Conservation (phyloP, 2,329 filamentous ascomycete species). For the Ustulina deusta region DNA sequence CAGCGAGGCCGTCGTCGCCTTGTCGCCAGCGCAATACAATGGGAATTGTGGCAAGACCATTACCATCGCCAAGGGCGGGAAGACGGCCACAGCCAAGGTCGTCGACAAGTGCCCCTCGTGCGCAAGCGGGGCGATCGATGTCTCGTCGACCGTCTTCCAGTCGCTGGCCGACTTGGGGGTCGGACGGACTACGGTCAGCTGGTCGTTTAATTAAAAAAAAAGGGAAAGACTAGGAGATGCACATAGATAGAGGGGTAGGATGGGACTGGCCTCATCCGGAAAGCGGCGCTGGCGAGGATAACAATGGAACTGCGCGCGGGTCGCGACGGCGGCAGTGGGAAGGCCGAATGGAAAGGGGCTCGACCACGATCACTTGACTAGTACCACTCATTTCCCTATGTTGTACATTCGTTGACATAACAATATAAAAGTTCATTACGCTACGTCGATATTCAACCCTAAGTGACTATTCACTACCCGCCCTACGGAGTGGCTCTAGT, state of each 20-base stretch:
- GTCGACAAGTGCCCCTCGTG: conserved; percentile 51
- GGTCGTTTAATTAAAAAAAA: conserved; percentile 38
- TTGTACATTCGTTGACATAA: too few relatives aligned
- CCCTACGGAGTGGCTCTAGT: too few relatives aligned
- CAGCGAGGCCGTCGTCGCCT: conserved; percentile 45
- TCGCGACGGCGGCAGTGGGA: too few relatives aligned
- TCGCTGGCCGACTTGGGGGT: conserved; percentile 41
- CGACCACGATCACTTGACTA: too few relatives aligned
- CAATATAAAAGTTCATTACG: too few relatives aligned
- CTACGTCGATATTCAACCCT: too few relatives aligned
- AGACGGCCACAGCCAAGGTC: conserved; percentile 45
- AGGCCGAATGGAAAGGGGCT: too few relatives aligned
- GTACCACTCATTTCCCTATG: too few relatives aligned
- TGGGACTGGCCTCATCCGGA: too few relatives aligned
- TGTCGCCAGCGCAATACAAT: conserved; percentile 45
- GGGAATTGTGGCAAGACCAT: conserved; percentile 50
- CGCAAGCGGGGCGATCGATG: conserved; percentile 47
- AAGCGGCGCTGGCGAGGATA: too few relatives aligned
- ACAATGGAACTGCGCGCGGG: too few relatives aligned
- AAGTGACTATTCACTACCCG: too few relatives aligned
- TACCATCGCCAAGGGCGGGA: conserved; percentile 43
- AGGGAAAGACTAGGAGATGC: not conserved
- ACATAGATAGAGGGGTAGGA: not conserved
- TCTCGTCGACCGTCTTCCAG: conserved; percentile 49
- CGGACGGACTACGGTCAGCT: conserved; percentile 46